A percentile compares a stretch with the other conserved stretches of the same genome.
Evolutionary conservation across 805 yeast species (phyloP).

Genomic region (Yarrowia keelungensis): DNA sequence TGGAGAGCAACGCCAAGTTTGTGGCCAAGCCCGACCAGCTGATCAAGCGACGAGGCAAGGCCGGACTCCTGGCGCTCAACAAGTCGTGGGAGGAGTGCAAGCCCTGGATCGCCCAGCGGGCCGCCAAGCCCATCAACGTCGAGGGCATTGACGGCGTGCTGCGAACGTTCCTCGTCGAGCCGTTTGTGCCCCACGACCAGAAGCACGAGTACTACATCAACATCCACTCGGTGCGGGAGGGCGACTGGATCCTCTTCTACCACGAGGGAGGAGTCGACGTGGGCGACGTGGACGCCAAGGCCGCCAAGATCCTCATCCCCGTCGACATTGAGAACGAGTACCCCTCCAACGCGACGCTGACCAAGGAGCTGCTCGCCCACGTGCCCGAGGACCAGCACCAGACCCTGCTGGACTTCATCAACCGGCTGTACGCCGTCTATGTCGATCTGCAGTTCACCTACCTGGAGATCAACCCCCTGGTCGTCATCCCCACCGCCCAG

Average conservation of each 20-base stretch:
- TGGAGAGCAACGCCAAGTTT: slow-evolving; percentile 50
- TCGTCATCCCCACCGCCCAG: slow-evolving; percentile 52
- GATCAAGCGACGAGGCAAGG: slow-evolving; percentile 57
- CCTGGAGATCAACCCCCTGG: slow-evolving; percentile 57
- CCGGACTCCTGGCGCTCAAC: slow-evolving; percentile 55
- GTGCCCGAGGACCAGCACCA: slow-evolving; percentile 54
- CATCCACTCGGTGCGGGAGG: slow-evolving; percentile 58
- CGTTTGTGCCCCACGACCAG: slow-evolving; percentile 58
- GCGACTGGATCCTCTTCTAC: slow-evolving; percentile 57
- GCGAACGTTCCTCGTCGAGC: slow-evolving; percentile 55
- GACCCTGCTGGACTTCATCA: slow-evolving; percentile 55
- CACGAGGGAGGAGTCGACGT: slow-evolving; percentile 60
- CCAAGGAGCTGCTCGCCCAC: slow-evolving; percentile 50
- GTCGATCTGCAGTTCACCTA: slow-evolving; percentile 57
- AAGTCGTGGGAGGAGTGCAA: slow-evolving; percentile 55
- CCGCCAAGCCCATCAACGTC: slow-evolving; percentile 52
- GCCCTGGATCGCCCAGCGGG: slow-evolving; percentile 55
- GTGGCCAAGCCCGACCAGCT: slow-evolving; percentile 58
- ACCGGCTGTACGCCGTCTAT: slow-evolving; percentile 57
- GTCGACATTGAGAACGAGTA: slow-evolving; percentile 53
- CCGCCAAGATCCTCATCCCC: slow-evolving; percentile 54
- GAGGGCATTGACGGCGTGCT: slow-evolving; percentile 54
- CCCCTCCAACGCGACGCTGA: slow-evolving; percentile 52
- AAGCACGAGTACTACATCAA: slow-evolving; percentile 57
- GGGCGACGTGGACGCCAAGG: slow-evolving; percentile 58